Base-by-base conservation (phyloP, 1,284 basidiomycete species). In the Ceratobasidium sp. region DNA sequence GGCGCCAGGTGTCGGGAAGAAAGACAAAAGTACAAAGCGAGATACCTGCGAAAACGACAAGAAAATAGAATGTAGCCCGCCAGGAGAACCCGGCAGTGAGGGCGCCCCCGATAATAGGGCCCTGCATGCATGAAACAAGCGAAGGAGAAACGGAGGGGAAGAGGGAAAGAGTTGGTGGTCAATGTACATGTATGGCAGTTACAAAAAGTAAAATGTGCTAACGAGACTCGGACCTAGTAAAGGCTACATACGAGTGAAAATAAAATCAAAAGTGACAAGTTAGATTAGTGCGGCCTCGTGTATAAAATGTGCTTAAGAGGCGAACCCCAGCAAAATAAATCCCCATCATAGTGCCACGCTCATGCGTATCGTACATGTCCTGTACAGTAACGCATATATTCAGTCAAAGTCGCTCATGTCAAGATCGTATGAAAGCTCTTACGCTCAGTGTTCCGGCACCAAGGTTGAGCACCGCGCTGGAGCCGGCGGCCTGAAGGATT, bases 31-130 rank as follows among this genome's bases (percentile, higher is more conserved):
- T 81, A 57, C 87, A 59, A 61, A 87, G 82, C 74, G 85, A 87
- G 48, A 85, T 62, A 4, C 86, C 87, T 8, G 87, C 87, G 65
- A 90, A 85, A 53, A 88, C 88, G 1, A 86, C 83, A 26, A 94
- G 84, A 79, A 95, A 93, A 85, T 92, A 96, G 79, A 96, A 93
- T 0, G 88, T 87, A 4, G 88, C 87, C 32, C 91, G 86, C 93
- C 94, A 96, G 72, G 83, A 84, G 78, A 90, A 90, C 0, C 83
- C 85, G 74, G 89, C 83, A 0, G 90, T 89, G 3, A 95, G 82
- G 1, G 83, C 86, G 1, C 93, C 94, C 2, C 85, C 85, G 32
- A 88, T 78, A 46, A 95, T 84, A 1, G 92, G 92, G 0, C 92
- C 93, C 3, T 94, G 77, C 1, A 89, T 83, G 39, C 39, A 26